Evolutionary conservation across 2,329 filamentous ascomycete species (phyloP).

Genomic region (Rachicladosporium sp.): DNA sequence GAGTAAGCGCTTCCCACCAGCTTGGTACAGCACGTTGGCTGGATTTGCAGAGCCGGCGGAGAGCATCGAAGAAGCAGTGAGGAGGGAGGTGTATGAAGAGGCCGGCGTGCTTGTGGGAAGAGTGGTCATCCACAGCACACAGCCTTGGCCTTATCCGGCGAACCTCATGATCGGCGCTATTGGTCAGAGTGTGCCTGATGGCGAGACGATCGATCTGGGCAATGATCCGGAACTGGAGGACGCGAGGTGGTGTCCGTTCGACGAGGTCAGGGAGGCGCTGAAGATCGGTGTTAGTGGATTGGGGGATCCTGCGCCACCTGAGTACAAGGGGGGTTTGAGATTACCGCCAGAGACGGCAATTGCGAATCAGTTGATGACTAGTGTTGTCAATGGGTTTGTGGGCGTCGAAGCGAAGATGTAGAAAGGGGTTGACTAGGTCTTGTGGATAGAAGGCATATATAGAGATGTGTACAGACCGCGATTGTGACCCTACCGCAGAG

Average conservation of each 20-base stretch:
- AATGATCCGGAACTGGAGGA: constrained; percentile 87
- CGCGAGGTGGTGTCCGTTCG: constrained; percentile 76
- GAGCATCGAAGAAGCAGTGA: constrained; percentile 38
- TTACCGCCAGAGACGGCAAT: constrained; percentile 82
- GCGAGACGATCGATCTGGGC: constrained; percentile 68
- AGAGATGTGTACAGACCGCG: constrained; percentile 5
- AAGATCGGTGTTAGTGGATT: constrained; percentile 53
- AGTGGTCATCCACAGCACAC: constrained; percentile 39
- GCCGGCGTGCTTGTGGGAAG: constrained; percentile 35
- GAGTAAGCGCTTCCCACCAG: constrained; percentile 65
- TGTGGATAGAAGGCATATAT: not conserved
- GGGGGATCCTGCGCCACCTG: constrained; percentile 50
- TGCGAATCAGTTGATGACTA: constrained; percentile 74
- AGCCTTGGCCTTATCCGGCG: constrained; percentile 43
- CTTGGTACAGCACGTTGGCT: constrained; percentile 79
- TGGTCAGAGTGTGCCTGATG: constrained; percentile 64
- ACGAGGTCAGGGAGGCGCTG: constrained; percentile 68
- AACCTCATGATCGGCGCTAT: constrained; percentile 54
- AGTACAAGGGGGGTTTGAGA: constrained; percentile 63
- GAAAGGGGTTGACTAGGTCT: not conserved
- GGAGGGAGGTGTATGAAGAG: constrained; percentile 41
- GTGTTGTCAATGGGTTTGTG: constrained; percentile 66
- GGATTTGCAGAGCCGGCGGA: constrained; percentile 41
- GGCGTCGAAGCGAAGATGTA: constrained; percentile 36
- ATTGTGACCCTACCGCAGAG: no score